Evolutionary conservation across 164 flowering plant genomes (phyloP).

Genomic region (Vitis rupestris): DNA sequence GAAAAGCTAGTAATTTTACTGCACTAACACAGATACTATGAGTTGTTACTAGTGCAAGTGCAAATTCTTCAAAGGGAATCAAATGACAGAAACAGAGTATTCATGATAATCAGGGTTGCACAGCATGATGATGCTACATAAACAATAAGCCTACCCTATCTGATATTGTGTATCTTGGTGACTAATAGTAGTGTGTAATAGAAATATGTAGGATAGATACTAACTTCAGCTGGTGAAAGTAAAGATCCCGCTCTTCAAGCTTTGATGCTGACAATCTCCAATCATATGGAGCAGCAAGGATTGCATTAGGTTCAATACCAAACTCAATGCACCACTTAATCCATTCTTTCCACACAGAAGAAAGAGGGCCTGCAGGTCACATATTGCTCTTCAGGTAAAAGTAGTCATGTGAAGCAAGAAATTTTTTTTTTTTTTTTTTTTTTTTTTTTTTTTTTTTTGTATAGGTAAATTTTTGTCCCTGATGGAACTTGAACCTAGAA

Average conservation of each 20-base stretch:
- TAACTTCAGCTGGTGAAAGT: constrained; percentile 95
- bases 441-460: not conserved
- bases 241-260: constrained; percentile 98
- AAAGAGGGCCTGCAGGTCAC: constrained; percentile 76
- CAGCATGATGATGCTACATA: too few species aligned
- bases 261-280: constrained; percentile 95
- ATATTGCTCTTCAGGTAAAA: not conserved
- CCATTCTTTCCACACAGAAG: constrained; percentile 99
- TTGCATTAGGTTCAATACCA: constrained; percentile 95
- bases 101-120: too few species aligned
- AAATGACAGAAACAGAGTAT: too few species aligned
- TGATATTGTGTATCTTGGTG: too few species aligned
- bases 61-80: too few species aligned
- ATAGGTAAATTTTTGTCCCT: too few species aligned
- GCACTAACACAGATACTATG: too few species aligned
- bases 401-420: not conserved
- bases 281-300: constrained; percentile 94
- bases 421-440: not conserved
- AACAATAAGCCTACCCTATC: too few species aligned
- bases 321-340: constrained; percentile 97
- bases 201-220: constrained; percentile 21
- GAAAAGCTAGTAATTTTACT: too few species aligned
- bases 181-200: not conserved
- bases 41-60: too few species aligned
- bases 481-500: too few species aligned